A percentile compares a stretch with the other conserved stretches of the same genome.
phyloP scores from a whole-genome alignment of 2,329 filamentous ascomycete genomes.

The Exophiala xenobiotica region DNA sequence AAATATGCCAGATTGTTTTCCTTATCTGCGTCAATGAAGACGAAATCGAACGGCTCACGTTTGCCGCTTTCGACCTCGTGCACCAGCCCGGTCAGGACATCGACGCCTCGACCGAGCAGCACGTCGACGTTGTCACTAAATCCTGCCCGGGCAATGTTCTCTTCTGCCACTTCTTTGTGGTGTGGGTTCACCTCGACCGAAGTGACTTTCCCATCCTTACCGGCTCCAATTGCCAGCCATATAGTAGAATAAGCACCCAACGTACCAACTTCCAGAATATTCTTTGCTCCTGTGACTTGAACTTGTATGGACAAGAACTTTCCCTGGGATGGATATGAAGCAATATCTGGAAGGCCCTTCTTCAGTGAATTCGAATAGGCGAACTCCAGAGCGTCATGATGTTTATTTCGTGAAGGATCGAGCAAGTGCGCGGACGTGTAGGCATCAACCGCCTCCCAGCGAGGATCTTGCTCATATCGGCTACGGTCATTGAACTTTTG shows the following conservation, averaged over 20 bases:
- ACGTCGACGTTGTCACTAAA: constrained; percentile 47
- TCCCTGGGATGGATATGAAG: constrained; percentile 38
- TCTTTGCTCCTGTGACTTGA: constrained; percentile 37
- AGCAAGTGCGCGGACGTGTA: constrained; percentile 23
- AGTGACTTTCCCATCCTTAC: constrained; percentile 44
- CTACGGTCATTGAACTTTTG: constrained; percentile 1
- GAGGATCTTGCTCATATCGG: constrained; percentile 13
- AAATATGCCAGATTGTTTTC: constrained; percentile 53
- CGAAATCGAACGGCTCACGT: constrained; percentile 48
- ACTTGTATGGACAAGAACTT: constrained; percentile 44
- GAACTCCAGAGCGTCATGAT: constrained; percentile 32
- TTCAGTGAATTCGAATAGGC: constrained; percentile 36
- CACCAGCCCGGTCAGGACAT: constrained; percentile 43
- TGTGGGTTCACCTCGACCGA: constrained; percentile 52
- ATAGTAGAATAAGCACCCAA: constrained; percentile 56
- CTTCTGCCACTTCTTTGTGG: constrained; percentile 47
- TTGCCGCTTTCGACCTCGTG: constrained; percentile 42
- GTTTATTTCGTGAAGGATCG: constrained; percentile 26
- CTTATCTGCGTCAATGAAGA: constrained; percentile 57
- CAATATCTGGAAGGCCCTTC: constrained; percentile 41
- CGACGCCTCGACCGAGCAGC: constrained; percentile 46
- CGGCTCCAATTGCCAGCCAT: constrained; percentile 48
- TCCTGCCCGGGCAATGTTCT: constrained; percentile 45
- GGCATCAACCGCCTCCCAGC: constrained; percentile 22
- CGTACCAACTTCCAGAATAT: constrained; percentile 56